These are phyloP conservation scores for Achaetomiella virescens DNA, from an alignment of 495 filamentous ascomycete genomes.

Conservation along the genomic window DNA sequence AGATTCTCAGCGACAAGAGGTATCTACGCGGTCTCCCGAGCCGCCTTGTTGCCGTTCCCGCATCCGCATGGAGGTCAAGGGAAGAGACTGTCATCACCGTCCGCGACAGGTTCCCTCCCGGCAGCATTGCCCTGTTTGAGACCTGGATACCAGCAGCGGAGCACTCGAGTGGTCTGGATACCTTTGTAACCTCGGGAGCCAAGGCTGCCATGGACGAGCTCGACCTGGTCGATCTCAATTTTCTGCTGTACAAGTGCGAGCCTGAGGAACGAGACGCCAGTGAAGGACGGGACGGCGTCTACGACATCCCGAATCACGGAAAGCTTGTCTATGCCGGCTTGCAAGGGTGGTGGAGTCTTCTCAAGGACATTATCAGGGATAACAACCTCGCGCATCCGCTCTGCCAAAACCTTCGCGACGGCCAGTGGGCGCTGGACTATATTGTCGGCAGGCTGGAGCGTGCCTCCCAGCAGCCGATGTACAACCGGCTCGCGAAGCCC, in stretches of 20 bases:
- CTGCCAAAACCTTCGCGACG: constrained; percentile 85
- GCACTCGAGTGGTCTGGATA: constrained; percentile 71
- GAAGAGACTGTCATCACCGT: constrained; percentile 74
- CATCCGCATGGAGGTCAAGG: constrained; percentile 57
- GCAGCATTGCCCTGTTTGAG: constrained; percentile 90
- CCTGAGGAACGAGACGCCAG: constrained; percentile 83
- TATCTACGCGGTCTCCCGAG: constrained; percentile 76
- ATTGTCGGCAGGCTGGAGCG: constrained; percentile 71
- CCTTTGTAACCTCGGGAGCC: constrained; percentile 74
- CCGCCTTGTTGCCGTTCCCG: constrained; percentile 63
- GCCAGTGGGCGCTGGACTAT: constrained; percentile 93
- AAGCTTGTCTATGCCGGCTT: constrained; percentile 90
- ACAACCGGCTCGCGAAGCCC: constrained; percentile 53
- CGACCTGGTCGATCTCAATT: constrained; percentile 79
- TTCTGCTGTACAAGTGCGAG: constrained; percentile 85
- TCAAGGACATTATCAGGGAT: constrained; percentile 75
- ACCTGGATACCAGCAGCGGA: constrained; percentile 87
- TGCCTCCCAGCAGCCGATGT: constrained; percentile 54
- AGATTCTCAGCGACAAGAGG: constrained; percentile 60
- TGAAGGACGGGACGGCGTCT: constrained; percentile 74
- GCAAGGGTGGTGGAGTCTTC: constrained; percentile 96
- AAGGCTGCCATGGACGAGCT: constrained; percentile 70
- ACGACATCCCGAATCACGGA: constrained; percentile 76
- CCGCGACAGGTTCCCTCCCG: constrained; percentile 77
- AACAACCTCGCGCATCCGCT: constrained; percentile 92